Evolutionary conservation across 768 basidiomycete species (phyloP).

Genomic region (Trametes cubensis): DNA sequence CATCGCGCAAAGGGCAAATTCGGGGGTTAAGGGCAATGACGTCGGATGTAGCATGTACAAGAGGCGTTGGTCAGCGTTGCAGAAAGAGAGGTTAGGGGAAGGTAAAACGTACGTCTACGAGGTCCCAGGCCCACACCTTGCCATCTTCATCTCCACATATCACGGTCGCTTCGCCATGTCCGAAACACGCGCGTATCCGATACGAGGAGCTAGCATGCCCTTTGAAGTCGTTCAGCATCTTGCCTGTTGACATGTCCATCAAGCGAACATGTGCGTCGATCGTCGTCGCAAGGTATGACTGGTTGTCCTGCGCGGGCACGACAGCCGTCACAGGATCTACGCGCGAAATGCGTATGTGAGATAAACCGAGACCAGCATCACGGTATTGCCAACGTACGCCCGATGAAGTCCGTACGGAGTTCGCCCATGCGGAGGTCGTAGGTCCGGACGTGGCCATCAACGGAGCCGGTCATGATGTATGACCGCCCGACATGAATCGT

Average conservation of each 20-base stretch:
- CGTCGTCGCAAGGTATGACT: slow-evolving; percentile 80
- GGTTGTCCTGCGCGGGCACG: slow-evolving; percentile 74
- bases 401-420: slow-evolving; percentile 85
- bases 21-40: background rate
- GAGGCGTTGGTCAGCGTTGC: slow-evolving; percentile 15
- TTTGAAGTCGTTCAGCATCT: slow-evolving; percentile 80
- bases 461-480: slow-evolving; percentile 77
- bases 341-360: background rate
- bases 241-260: slow-evolving; percentile 83
- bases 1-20: background rate
- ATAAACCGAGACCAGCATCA: background rate
- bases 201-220: slow-evolving; percentile 79
- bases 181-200: slow-evolving; percentile 80
- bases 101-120: slow-evolving; percentile 75
- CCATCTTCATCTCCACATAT: slow-evolving; percentile 92
- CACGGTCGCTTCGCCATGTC: slow-evolving; percentile 78
- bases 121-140: slow-evolving; percentile 88
- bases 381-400: slow-evolving; percentile 58
- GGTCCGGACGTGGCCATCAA: slow-evolving; percentile 90
- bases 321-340: slow-evolving; percentile 89
- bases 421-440: slow-evolving; percentile 96
- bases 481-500: slow-evolving; percentile 68
- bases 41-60: background rate
- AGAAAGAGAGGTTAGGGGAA: background rate
- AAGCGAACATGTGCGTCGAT: slow-evolving; percentile 85